phyloP scores from a whole-genome alignment of 495 filamentous ascomycete genomes.

The Aspergillus cavernicola region DNA sequence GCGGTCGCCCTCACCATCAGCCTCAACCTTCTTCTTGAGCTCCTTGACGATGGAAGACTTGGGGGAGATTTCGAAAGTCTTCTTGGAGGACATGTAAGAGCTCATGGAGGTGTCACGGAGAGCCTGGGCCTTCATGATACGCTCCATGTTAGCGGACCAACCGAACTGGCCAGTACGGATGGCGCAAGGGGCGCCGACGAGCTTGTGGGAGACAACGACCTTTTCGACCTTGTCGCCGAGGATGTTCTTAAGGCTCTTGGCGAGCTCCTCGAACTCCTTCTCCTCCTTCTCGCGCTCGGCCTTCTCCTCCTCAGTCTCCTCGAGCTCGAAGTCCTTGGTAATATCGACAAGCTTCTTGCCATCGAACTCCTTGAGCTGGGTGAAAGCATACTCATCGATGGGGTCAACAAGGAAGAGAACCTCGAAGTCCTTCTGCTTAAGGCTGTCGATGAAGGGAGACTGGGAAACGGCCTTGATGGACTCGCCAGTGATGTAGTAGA shows the following conservation, averaged over 20 bases:
- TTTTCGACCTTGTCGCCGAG: constrained; percentile 99
- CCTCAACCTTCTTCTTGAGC: constrained; percentile 96
- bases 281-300: constrained; percentile 89
- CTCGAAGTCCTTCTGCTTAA: constrained; percentile 99
- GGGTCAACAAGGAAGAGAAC: constrained; percentile 99
- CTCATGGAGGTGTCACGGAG: constrained; percentile 99
- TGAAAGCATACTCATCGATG: constrained; percentile 99
- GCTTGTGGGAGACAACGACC: constrained; percentile 98
- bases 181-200: constrained; percentile 90
- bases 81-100: constrained; percentile 99
- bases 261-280: constrained; percentile 92
- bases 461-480: constrained; percentile 96
- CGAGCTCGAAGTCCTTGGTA: constrained; percentile 99
- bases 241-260: constrained; percentile 97
- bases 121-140: constrained; percentile 99
- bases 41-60: constrained; percentile 97
- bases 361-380: constrained; percentile 99
- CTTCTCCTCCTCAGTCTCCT: constrained; percentile 99
- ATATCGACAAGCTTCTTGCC: constrained; percentile 99
- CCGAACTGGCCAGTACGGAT: constrained; percentile 99
- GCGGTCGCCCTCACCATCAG: constrained; percentile 95
- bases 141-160: constrained; percentile 99
- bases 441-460: constrained; percentile 97
- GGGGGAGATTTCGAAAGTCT: constrained; percentile 99
- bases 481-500: constrained; percentile 99